phyloP scores from a whole-genome alignment of 139 green algal species.

The Mychonastes homosphaera region DNA sequence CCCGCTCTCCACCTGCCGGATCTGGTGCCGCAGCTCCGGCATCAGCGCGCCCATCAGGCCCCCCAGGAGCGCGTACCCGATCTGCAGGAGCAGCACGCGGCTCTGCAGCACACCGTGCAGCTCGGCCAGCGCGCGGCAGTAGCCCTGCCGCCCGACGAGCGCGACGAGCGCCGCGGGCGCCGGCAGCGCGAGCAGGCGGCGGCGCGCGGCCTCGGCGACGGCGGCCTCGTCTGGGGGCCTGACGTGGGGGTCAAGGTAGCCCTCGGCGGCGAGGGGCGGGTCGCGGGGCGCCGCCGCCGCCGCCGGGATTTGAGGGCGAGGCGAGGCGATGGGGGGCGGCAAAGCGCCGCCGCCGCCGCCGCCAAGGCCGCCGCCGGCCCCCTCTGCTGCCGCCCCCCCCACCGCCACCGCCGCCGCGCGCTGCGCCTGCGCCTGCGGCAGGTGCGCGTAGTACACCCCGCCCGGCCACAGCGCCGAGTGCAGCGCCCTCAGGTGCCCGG shows the following conservation, averaged over 20 bases:
- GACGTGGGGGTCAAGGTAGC: constrained; percentile 19
- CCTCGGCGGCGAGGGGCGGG: constrained; percentile 13
- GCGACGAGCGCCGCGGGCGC: constrained; percentile 25
- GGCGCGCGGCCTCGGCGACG: constrained; percentile 31
- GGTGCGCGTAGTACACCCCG: constrained; percentile 43
- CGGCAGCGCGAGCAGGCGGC: constrained; percentile 29
- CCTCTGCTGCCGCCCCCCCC: not conserved
- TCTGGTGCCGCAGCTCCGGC: constrained; percentile 41
- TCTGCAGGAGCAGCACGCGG: constrained; percentile 40
- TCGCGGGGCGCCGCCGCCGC: not conserved
- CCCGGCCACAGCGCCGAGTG: constrained; percentile 61
- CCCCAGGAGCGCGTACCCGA: constrained; percentile 50
- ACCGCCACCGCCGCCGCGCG: not conserved
- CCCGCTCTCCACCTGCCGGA: too few relatives aligned
- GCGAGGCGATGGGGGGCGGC: not conserved
- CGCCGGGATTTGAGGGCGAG: too few relatives aligned
- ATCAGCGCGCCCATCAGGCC: constrained; percentile 41
- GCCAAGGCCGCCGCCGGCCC: too few relatives aligned
- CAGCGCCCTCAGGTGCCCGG: constrained; percentile 43
- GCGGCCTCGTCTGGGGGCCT: constrained; percentile 37
- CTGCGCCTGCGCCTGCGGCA: not conserved
- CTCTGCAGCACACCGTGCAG: constrained; percentile 57
- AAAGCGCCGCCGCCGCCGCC: not conserved
- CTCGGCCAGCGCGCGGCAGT: constrained; percentile 40
- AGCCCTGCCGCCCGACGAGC: constrained; percentile 38